These are phyloP conservation scores for Dillenia turbinata DNA, from an alignment of 164 flowering plant genomes.

Conservation along the genomic window DNA sequence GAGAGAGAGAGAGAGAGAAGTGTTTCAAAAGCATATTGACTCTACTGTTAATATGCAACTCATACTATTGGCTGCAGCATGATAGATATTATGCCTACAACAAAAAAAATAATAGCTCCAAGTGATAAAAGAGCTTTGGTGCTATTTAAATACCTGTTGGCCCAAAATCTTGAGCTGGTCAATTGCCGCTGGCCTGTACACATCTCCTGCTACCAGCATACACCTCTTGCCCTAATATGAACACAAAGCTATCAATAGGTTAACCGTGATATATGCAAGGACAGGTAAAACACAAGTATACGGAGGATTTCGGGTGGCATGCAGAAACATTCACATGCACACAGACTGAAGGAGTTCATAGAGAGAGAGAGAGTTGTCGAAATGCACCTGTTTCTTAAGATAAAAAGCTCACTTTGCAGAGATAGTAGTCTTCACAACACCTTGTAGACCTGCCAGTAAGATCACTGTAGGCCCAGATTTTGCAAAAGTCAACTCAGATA, in stretches of 20 bases:
- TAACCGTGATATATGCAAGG: slow-evolving; percentile 5
- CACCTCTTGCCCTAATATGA: slow-evolving; percentile 70
- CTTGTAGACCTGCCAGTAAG: slow-evolving; percentile 94
- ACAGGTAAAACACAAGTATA: slow-evolving; percentile 3
- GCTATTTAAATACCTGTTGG: slow-evolving; percentile 51
- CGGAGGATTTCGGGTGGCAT: too few species aligned
- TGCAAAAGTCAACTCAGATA: slow-evolving; percentile 81
- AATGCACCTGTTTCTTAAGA: slow-evolving; percentile 81
- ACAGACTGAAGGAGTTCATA: not conserved
- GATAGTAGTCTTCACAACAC: slow-evolving; percentile 98
- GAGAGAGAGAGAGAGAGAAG: too few species aligned
- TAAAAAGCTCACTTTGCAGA: slow-evolving; percentile 86
- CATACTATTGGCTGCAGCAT: too few species aligned
- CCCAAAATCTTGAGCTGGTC: slow-evolving; percentile 94
- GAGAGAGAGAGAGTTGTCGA: not conserved
- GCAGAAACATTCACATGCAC: not conserved
- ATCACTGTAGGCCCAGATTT: slow-evolving; percentile 85
- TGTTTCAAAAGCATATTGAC: too few species aligned
- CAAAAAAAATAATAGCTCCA: too few species aligned
- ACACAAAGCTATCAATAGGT: slow-evolving; percentile 3
- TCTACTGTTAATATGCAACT: too few species aligned
- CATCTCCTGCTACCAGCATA: slow-evolving; percentile 95
- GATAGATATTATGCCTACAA: too few species aligned
- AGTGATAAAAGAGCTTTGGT: too few species aligned
- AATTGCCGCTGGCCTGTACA: slow-evolving; percentile 98